These are phyloP conservation scores for Syncephalastrum monosporum DNA, from an alignment of 371 early-diverging fungal genomes.

Conservation along the genomic window DNA sequence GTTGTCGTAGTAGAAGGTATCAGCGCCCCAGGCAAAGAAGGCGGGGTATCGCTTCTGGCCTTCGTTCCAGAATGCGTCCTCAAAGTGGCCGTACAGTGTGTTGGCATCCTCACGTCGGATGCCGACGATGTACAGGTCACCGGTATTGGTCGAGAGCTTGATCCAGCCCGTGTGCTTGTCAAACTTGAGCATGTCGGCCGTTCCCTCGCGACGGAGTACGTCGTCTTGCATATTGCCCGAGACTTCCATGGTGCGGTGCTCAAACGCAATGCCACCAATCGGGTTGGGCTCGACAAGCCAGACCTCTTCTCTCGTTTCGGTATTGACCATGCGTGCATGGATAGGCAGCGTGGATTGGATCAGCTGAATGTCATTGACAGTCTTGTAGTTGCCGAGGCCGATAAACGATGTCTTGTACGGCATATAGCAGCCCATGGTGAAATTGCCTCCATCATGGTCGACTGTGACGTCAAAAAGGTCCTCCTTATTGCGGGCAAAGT, in stretches of 20 bases:
- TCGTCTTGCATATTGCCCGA: constrained; percentile 44
- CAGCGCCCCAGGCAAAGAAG: constrained; percentile 53
- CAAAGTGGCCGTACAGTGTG: constrained; percentile 59
- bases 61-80: constrained; percentile 52
- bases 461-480: constrained; percentile 51
- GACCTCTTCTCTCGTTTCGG: constrained; percentile 46
- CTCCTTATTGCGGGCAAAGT: constrained; percentile 55
- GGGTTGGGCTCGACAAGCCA: constrained; percentile 69
- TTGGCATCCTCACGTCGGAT: constrained; percentile 43
- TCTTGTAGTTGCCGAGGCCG: constrained; percentile 64
- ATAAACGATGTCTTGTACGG: constrained; percentile 69
- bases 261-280: constrained; percentile 60
- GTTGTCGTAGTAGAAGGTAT: constrained; percentile 37
- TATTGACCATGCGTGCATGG: constrained; percentile 40
- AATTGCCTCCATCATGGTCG: constrained; percentile 17
- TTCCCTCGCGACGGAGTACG: constrained; percentile 31
- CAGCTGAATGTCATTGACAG: constrained; percentile 54
- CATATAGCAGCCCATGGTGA: constrained; percentile 47
- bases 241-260: constrained; percentile 43
- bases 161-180: constrained; percentile 50
- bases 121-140: constrained; percentile 46
- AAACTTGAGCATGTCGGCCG: constrained; percentile 49
- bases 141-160: constrained; percentile 30
- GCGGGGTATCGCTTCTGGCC: constrained; percentile 24
- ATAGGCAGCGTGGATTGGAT: constrained; percentile 69